A percentile compares a stretch with the other conserved stretches of the same genome.
Conservation (phyloP, 257 asterid genomes). For the Forsythia viridissima region DNA sequence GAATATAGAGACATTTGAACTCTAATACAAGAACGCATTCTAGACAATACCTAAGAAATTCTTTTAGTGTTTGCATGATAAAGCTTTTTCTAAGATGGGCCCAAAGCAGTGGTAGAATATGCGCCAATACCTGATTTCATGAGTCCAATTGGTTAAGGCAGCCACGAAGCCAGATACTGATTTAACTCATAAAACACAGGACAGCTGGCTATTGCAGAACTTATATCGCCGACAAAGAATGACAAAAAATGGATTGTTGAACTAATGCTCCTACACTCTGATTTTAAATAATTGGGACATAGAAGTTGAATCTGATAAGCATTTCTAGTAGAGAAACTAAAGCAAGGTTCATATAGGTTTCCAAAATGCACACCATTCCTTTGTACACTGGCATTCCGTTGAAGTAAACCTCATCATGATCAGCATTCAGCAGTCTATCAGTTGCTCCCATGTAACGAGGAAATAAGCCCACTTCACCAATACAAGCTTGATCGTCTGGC, state of each 20-base stretch:
- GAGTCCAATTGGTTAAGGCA: no score
- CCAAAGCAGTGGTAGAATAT: no score
- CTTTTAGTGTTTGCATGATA: no score
- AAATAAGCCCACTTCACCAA: constrained; percentile 84
- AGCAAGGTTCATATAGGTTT: neutral
- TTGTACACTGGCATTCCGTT: constrained; percentile 86
- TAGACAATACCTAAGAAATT: no score
- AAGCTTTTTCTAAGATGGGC: no score
- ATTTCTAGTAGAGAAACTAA: neutral
- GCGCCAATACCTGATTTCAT: no score
- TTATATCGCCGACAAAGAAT: neutral
- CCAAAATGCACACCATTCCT: constrained; percentile 63
- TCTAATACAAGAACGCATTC: no score
- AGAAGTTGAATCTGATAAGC: neutral
- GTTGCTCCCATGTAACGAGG: constrained; percentile 78
- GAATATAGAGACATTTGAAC: no score
- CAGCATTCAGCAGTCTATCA: constrained; percentile 76
- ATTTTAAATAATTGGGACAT: neutral
- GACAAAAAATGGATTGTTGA: neutral
- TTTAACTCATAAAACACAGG: neutral
- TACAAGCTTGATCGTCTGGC: constrained; percentile 80
- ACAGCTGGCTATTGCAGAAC: neutral
- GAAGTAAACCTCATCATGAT: constrained; percentile 83
- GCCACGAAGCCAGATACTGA: neutral
- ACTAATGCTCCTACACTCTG: neutral